Conservation (phyloP, 2,329 filamentous ascomycete species). For the Cercospora zeina region DNA sequence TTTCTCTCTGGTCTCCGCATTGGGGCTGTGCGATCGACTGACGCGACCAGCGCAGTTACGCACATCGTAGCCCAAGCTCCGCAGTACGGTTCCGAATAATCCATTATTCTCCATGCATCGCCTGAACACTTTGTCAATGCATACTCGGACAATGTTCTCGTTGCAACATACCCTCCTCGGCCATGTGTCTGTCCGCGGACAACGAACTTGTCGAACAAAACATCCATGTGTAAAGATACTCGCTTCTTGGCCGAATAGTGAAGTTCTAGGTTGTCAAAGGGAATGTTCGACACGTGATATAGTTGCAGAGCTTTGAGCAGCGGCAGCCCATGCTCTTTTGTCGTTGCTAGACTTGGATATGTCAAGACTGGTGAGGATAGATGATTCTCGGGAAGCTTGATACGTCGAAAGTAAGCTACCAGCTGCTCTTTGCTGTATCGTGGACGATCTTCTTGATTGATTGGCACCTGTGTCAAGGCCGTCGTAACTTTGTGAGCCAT, state of each 20-base stretch:
- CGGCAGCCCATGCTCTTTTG: constrained; percentile 34
- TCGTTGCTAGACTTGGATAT: constrained; percentile 25
- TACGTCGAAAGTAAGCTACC: constrained; percentile 30
- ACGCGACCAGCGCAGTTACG: constrained; percentile 47
- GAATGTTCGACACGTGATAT: constrained; percentile 51
- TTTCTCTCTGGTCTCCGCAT: constrained; percentile 25
- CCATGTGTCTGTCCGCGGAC: constrained; percentile 40
- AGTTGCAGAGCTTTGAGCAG: constrained; percentile 34
- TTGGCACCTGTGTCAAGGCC: constrained; percentile 26
- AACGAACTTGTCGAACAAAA: constrained; percentile 57
- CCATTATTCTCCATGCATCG: constrained; percentile 62
- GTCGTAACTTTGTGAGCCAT: constrained; percentile 28
- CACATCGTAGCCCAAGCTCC: constrained; percentile 53
- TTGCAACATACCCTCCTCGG: constrained; percentile 49
- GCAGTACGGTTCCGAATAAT: constrained; percentile 55
- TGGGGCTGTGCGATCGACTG: constrained; percentile 32
- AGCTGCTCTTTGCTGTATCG: constrained; percentile 30
- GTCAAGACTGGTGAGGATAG: constrained; percentile 24
- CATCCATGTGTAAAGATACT: constrained; percentile 53
- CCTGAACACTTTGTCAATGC: not conserved
- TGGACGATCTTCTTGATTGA: constrained; percentile 28
- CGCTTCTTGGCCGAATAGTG: constrained; percentile 55
- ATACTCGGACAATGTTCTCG: too few species aligned
- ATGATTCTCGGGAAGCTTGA: constrained; percentile 28
- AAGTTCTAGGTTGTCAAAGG: constrained; percentile 59